These are phyloP conservation scores for Aspergillus panamensis DNA, from an alignment of 495 filamentous ascomycete genomes.

Conservation along the genomic window DNA sequence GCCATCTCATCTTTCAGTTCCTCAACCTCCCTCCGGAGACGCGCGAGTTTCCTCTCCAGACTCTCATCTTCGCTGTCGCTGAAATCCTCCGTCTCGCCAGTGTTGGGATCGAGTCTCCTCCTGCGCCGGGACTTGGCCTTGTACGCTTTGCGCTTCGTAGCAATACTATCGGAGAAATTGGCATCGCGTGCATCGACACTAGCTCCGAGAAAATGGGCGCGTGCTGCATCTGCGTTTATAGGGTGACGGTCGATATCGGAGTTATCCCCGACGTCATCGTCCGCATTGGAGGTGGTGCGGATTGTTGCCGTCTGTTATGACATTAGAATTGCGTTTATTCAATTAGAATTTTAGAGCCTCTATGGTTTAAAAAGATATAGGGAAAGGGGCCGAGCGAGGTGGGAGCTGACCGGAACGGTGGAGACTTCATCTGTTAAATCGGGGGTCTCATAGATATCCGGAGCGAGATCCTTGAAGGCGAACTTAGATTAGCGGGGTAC, in stretches of 20 bases:
- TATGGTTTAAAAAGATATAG: not conserved
- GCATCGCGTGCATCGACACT: slow-evolving; percentile 68
- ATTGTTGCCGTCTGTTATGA: slow-evolving; percentile 56
- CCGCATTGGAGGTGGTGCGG: slow-evolving; percentile 62
- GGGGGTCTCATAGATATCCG: slow-evolving; percentile 94
- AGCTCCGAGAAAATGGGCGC: slow-evolving; percentile 72
- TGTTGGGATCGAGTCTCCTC: slow-evolving; percentile 51
- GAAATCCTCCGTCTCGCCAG: slow-evolving; percentile 59
- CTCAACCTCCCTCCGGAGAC: slow-evolving; percentile 72
- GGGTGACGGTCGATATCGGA: slow-evolving; percentile 69
- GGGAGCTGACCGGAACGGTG: slow-evolving; percentile 62
- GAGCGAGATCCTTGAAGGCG: slow-evolving; percentile 68
- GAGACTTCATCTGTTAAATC: slow-evolving; percentile 85
- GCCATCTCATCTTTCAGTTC: slow-evolving; percentile 68
- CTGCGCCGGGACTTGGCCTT: slow-evolving; percentile 64
- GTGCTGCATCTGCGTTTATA: slow-evolving; percentile 71
- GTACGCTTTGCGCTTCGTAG: slow-evolving; percentile 75
- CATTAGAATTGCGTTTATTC: slow-evolving; percentile 14
- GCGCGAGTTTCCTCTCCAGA: slow-evolving; percentile 70
- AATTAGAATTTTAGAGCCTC: too few relatives aligned
- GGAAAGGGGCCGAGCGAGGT: not conserved
- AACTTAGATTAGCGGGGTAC: slow-evolving; percentile 13
- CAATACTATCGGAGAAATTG: slow-evolving; percentile 81
- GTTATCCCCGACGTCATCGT: slow-evolving; percentile 51
- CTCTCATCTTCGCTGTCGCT: slow-evolving; percentile 70